A percentile compares a stretch with the other conserved stretches of the same genome.
Evolutionary conservation across 2,329 filamentous ascomycete genomes (phyloP).

Genomic region (Sclerotinia subarctica): DNA sequence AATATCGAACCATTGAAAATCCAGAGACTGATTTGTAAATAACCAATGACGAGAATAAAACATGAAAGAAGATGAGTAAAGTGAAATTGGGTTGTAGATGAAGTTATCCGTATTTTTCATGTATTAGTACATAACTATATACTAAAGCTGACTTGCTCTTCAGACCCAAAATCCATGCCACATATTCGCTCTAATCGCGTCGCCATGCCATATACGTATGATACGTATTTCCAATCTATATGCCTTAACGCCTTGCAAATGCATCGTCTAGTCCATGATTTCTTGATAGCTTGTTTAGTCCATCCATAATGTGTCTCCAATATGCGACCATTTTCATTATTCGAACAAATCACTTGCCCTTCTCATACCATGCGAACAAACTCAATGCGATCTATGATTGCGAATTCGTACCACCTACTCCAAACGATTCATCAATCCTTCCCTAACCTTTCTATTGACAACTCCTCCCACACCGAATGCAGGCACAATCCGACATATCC

Average conservation of each 20-base stretch:
- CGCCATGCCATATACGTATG: conserved; percentile 3
- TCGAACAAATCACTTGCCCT: neutral
- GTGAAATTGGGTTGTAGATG: conserved; percentile 1
- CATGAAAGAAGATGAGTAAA: neutral
- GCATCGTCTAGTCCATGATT: conserved; percentile 2
- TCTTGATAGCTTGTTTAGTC: neutral
- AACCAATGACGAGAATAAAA: neutral
- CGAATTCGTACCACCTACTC: conserved; percentile 19
- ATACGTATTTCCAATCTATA: conserved; percentile 10
- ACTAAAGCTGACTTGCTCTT: neutral
- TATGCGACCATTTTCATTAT: neutral
- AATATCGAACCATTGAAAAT: neutral
- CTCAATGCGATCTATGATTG: neutral
- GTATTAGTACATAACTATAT: conserved; percentile 9
- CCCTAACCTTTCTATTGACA: conserved; percentile 72
- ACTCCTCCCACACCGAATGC: conserved; percentile 88
- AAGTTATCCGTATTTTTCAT: neutral
- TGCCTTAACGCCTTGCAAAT: conserved; percentile 13
- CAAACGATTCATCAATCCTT: conserved; percentile 52
- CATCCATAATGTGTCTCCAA: conserved; percentile 2
- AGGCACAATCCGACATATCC: conserved; percentile 81
- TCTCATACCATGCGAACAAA: neutral
- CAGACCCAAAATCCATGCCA: neutral
- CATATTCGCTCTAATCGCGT: neutral
- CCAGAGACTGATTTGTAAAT: too few species aligned